Conservation (phyloP, 73 alveolate species). For the Durusdinium trenchii region DNA sequence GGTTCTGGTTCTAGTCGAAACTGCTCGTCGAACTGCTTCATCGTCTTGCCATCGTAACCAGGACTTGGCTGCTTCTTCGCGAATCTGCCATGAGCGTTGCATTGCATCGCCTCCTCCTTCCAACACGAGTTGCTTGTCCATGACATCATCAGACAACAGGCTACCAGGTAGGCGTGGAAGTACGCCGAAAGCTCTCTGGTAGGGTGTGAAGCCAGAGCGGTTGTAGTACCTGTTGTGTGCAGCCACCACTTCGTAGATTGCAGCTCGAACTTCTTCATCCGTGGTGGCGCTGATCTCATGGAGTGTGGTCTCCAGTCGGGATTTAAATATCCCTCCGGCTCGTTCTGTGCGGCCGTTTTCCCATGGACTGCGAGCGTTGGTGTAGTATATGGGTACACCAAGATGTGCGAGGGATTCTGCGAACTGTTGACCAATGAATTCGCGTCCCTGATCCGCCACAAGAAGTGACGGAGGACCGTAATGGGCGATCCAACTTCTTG, state of each 20-base stretch:
- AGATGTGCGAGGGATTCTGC: neutral
- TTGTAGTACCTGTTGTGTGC: conserved; percentile 13
- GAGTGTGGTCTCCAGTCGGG: neutral
- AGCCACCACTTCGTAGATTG: neutral
- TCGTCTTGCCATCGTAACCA: conserved; percentile 9
- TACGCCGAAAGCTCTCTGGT: conserved; percentile 29
- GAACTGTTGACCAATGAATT: neutral
- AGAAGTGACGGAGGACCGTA: neutral
- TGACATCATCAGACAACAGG: neutral
- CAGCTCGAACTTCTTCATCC: neutral
- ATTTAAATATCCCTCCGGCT: neutral
- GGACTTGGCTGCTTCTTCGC: neutral
- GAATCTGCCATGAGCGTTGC: neutral
- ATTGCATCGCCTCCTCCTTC: neutral
- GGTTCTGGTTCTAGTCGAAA: neutral
- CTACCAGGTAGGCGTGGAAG: neutral
- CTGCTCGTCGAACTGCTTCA: neutral
- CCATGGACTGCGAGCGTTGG: conserved; percentile 15
- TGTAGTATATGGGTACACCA: neutral
- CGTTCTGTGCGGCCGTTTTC: conserved; percentile 24
- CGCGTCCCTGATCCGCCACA: conserved; percentile 38
- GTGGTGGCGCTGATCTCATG: neutral
- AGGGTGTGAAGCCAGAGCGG: conserved; percentile 7
- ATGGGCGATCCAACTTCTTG: neutral
- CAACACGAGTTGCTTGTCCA: neutral